Base-by-base conservation (phyloP, 768 basidiomycete genomes). In the Paxillus involutus region DNA sequence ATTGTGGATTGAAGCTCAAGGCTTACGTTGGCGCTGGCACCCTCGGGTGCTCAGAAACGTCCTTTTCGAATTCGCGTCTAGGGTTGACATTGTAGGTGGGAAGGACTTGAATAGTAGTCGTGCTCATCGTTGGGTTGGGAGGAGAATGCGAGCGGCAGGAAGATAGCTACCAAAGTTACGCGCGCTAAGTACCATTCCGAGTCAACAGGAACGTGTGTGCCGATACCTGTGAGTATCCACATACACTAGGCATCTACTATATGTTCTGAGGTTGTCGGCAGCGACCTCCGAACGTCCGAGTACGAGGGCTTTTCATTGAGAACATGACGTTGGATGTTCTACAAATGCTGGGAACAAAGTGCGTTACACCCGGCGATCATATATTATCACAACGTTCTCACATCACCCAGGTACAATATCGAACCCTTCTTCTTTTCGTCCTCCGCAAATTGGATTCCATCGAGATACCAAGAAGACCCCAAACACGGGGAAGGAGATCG, bases 371-470 rank as follows among this genome's bases (percentile, higher is more conserved):
- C 17, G 11, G 17, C 9, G 13, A 32, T 39, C 19, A 17, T 44
- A 3, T 43, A 19, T 47, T 13, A 11, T 6, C 17, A 32, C 4
- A 10, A 7, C 2, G 3, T 47, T n/a, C 47, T 66, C 39, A 53
- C 50, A 36, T 33, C 11, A 13, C 29, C 6, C 40, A 78, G 77
- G 41, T 77, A 72, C 45, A 60, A 72, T 48, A 69, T 77, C 26
- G 75, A 77, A 52, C 75, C 77, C 0, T 76, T 77, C 58, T 78
- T 75, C 61, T 77, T 75, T 49, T 71, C 75, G 13, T 76, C 74
- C 0, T 76, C 77, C 0, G 52, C 74, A 16, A 75, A 75, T 51
- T 71, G 73, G 67, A 76, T 76, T 44, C 75, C 76, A 2, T 72
- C 74, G 0, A 72, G 75, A 30, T 78, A 74, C 49, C 75, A 76